Percentiles rank a stretch among this genome's conserved stretches.
phyloP scores from a whole-genome alignment of 805 yeast genomes.

The Kodamaea leandrae region DNA sequence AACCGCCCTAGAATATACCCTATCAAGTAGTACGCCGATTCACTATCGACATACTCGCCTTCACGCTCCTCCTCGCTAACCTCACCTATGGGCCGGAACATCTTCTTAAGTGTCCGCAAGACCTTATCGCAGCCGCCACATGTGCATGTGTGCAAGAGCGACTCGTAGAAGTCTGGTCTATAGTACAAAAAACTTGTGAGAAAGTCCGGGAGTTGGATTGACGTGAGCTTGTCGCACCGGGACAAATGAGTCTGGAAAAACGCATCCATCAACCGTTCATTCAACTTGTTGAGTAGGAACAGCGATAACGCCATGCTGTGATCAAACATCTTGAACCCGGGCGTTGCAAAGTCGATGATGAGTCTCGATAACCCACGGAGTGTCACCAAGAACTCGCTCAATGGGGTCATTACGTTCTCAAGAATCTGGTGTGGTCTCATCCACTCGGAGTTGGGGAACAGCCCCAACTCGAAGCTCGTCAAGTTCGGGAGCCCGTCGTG shows the following conservation, averaged over 20 bases:
- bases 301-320: slow-evolving; percentile 30
- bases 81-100: slow-evolving; percentile 23
- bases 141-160: slow-evolving; percentile 34
- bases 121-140: slow-evolving; percentile 36
- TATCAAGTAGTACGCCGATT: slow-evolving; percentile 30
- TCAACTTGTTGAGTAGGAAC: slow-evolving; percentile 27
- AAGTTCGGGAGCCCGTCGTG: slow-evolving; percentile 32
- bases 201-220: slow-evolving; percentile 34
- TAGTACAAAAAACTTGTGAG: slow-evolving; percentile 37
- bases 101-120: slow-evolving; percentile 20
- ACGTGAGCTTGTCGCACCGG: slow-evolving; percentile 6
- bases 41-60: slow-evolving; percentile 18
- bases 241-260: slow-evolving; percentile 28
- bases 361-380: slow-evolving; percentile 23
- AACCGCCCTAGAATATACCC: slow-evolving; percentile 34
- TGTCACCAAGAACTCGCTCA: slow-evolving; percentile 29
- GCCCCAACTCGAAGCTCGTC: slow-evolving; percentile 27
- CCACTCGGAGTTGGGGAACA: slow-evolving; percentile 35
- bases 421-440: slow-evolving; percentile 33
- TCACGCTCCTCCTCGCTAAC: slow-evolving; percentile 9
- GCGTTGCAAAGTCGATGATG: slow-evolving; percentile 33
- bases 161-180: slow-evolving; percentile 34
- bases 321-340: slow-evolving; percentile 38
- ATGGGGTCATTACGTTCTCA: slow-evolving; percentile 29
- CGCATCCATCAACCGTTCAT: slow-evolving; percentile 36